These are phyloP conservation scores for Dioscorea alata DNA, from an alignment of 106 monocot species.

Conservation along the genomic window DNA sequence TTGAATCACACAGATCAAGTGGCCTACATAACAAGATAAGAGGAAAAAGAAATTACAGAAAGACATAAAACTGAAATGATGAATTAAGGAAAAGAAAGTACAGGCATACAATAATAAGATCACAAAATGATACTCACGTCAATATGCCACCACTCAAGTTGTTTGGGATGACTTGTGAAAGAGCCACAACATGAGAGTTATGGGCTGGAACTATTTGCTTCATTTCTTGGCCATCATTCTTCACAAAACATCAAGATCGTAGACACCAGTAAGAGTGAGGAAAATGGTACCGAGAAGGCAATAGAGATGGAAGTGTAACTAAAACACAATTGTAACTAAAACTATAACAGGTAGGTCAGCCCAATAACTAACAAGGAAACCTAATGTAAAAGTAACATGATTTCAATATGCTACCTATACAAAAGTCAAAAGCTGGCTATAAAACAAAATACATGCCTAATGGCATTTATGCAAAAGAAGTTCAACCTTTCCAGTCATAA, in stretches of 20 bases:
- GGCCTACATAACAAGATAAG: constrained; percentile 42
- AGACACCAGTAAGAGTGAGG: background rate
- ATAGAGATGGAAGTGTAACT: background rate
- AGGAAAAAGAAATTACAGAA: background rate
- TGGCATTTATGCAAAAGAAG: too few relatives aligned
- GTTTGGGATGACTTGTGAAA: constrained; percentile 81
- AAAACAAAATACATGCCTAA: too few relatives aligned
- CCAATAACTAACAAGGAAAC: background rate
- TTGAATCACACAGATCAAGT: constrained; percentile 77
- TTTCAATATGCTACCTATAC: too few relatives aligned
- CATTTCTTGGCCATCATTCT: constrained; percentile 48
- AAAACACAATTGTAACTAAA: background rate
- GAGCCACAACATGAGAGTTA: constrained; percentile 64
- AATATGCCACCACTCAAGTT: constrained; percentile 49
- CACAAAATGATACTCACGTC: constrained; percentile 38
- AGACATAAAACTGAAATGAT: too few relatives aligned
- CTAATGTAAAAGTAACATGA: background rate
- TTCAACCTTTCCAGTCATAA: too few relatives aligned
- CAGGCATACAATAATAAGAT: background rate
- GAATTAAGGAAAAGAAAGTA: too few relatives aligned
- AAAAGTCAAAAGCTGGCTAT: background rate
- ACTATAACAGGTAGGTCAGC: background rate
- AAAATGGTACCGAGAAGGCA: background rate
- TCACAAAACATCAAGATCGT: constrained; percentile 15
- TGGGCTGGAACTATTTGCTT: constrained; percentile 62